Percentiles rank a stretch among this genome's conserved stretches.
Conservation (phyloP, 495 filamentous ascomycete species). For the Penicillium arizonense region DNA sequence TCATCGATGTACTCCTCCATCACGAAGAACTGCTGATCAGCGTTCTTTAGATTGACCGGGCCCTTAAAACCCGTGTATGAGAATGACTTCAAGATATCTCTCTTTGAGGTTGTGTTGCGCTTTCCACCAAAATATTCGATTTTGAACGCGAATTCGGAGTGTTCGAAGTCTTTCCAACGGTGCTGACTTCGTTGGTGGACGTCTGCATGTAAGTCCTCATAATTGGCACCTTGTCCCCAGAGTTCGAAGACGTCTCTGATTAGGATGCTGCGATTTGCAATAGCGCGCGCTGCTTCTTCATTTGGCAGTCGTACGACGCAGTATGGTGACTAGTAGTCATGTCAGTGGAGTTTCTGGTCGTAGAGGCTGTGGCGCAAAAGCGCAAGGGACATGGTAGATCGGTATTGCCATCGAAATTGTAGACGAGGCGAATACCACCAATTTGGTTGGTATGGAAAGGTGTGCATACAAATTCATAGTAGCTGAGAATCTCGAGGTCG, state of each 20-base stretch:
- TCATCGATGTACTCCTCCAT: conserved; percentile 74
- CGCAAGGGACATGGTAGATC: not conserved
- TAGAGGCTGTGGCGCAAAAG: not conserved
- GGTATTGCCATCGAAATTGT: not conserved
- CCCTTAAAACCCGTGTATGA: conserved; percentile 74
- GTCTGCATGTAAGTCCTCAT: conserved; percentile 65
- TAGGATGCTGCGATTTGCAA: conserved; percentile 77
- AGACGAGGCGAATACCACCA: not conserved
- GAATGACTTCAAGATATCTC: conserved; percentile 76
- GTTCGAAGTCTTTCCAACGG: conserved; percentile 62
- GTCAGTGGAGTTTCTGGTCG: conserved; percentile 8
- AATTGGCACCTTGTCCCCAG: conserved; percentile 73
- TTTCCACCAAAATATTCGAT: conserved; percentile 76
- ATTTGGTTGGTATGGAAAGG: not conserved
- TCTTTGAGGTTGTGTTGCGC: conserved; percentile 55
- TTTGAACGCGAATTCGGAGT: conserved; percentile 73
- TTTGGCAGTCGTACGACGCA: conserved; percentile 72
- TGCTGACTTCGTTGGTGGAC: conserved; percentile 55
- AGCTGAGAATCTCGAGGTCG: conserved; percentile 67
- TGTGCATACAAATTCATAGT: conserved; percentile 65
- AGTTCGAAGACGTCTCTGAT: conserved; percentile 80
- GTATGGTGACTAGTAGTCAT: conserved; percentile 70
- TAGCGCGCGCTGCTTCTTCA: conserved; percentile 57
- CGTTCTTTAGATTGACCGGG: conserved; percentile 66
- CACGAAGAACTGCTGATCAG: conserved; percentile 72